Evolutionary conservation across 176 grass and related monocot genomes (phyloP).

Genomic region (Phoenix dactylifera): DNA sequence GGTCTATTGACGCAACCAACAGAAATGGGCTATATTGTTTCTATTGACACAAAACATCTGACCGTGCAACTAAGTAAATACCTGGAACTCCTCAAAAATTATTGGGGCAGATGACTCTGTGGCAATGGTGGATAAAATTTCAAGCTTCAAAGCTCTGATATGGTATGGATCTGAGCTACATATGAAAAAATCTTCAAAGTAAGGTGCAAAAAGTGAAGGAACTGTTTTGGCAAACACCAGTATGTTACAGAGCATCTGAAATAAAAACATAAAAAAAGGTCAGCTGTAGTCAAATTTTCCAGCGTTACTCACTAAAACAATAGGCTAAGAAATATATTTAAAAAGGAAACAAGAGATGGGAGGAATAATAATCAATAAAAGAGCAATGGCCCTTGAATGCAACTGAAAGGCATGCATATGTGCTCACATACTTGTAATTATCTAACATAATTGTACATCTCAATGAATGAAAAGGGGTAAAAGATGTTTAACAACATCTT

Average conservation of each 20-base stretch:
- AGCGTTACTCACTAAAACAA: too few species aligned
- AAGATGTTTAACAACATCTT: too few species aligned
- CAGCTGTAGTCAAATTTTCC: conserved; percentile 15
- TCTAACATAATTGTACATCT: too few species aligned
- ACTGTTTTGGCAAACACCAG: conserved; percentile 72
- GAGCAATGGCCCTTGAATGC: too few species aligned
- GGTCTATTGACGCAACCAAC: not conserved
- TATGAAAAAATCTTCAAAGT: conserved; percentile 91
- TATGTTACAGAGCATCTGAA: conserved; percentile 92
- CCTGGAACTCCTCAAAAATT: conserved; percentile 96
- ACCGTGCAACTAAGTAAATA: conserved; percentile 7
- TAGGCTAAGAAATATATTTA: too few species aligned
- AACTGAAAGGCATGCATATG: too few species aligned
- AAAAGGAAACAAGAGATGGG: too few species aligned
- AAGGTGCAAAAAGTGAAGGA: conserved; percentile 50
- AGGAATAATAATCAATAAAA: too few species aligned
- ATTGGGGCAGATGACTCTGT: conserved; percentile 47
- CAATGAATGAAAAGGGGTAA: too few species aligned
- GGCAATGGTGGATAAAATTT: conserved; percentile 85
- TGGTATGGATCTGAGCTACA: conserved; percentile 68
- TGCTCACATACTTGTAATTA: too few species aligned
- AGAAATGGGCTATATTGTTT: too few species aligned
- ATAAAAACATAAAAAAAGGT: conserved; percentile 15
- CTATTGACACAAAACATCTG: not conserved
- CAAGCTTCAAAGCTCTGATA: conserved; percentile 77